These are phyloP conservation scores for Chrysosphaeria jannelii DNA, from an alignment of 2,329 filamentous ascomycete genomes.

Conservation along the genomic window DNA sequence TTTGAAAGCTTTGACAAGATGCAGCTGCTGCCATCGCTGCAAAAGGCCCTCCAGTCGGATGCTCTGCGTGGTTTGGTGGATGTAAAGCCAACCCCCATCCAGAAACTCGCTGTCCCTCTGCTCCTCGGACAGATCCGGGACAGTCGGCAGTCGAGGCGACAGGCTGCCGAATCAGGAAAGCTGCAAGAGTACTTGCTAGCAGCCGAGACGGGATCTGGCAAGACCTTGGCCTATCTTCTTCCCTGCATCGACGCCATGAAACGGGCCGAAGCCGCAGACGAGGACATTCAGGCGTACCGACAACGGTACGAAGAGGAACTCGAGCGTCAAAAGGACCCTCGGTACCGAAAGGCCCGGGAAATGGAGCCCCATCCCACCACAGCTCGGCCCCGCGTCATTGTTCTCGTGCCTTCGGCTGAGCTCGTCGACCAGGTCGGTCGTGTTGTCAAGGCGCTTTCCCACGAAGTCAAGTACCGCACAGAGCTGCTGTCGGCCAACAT, in stretches of 20 bases:
- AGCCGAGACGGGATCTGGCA: constrained; percentile 89
- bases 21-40: constrained; percentile 37
- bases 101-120: constrained; percentile 63
- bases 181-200: constrained; percentile 43
- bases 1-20: constrained; percentile 62
- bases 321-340: constrained; percentile 21
- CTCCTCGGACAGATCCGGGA: constrained; percentile 28
- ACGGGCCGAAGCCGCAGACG: constrained; percentile 31
- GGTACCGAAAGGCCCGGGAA: constrained; percentile 12
- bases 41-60: constrained; percentile 40
- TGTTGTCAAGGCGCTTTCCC: constrained; percentile 56
- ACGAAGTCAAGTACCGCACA: constrained; percentile 64
- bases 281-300: constrained; percentile 24
- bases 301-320: constrained; percentile 23
- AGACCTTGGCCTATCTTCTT: constrained; percentile 76
- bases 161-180: background rate
- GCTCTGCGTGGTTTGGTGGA: constrained; percentile 46
- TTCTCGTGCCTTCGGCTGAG: constrained; percentile 78
- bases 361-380: constrained; percentile 42
- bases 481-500: constrained; percentile 55
- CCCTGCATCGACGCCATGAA: constrained; percentile 71
- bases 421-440: constrained; percentile 64
- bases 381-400: constrained; percentile 53
- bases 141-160: constrained; percentile 1
- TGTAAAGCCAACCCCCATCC: constrained; percentile 61